Evolutionary conservation across 176 grass and related monocot species (phyloP).

Genomic region (Hyparrhenia diplandra): DNA sequence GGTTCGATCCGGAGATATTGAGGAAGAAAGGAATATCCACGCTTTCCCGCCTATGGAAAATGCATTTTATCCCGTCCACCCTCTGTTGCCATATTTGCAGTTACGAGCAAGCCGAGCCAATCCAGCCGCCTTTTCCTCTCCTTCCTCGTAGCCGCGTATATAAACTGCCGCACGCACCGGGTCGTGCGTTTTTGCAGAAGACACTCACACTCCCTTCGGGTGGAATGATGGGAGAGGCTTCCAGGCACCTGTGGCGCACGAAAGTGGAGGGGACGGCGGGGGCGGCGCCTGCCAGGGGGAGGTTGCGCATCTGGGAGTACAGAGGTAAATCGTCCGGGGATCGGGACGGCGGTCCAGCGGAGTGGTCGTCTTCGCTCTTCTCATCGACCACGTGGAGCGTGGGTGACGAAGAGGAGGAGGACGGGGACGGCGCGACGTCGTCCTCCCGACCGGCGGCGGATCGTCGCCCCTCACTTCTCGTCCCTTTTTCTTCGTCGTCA

Average conservation of each 20-base stretch:
- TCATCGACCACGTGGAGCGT: constrained; percentile 31
- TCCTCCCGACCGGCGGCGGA: not conserved
- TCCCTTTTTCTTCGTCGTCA: not conserved
- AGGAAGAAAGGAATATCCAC: too few species aligned
- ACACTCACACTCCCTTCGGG: too few species aligned
- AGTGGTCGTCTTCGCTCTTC: constrained; percentile 11
- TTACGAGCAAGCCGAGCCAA: too few species aligned
- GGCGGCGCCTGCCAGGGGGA: not conserved
- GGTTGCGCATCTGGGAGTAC: not conserved
- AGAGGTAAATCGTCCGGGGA: not conserved
- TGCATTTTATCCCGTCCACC: too few species aligned
- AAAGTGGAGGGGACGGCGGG: not conserved
- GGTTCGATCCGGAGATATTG: too few species aligned
- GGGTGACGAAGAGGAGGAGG: constrained; percentile 22
- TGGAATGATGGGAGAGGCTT: not conserved
- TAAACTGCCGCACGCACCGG: too few species aligned
- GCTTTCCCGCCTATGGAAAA: too few species aligned
- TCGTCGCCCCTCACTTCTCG: not conserved
- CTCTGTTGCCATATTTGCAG: too few species aligned
- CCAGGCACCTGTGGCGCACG: not conserved
- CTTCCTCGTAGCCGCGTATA: too few species aligned
- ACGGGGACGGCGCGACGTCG: not conserved
- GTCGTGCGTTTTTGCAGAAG: too few species aligned
- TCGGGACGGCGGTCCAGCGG: not conserved
- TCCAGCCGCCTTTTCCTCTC: too few species aligned